Percentiles rank a stretch among this genome's conserved stretches.
Evolutionary conservation across 2,329 filamentous ascomycete species (phyloP).

Genomic region (Trichoderma arundinaceum): DNA sequence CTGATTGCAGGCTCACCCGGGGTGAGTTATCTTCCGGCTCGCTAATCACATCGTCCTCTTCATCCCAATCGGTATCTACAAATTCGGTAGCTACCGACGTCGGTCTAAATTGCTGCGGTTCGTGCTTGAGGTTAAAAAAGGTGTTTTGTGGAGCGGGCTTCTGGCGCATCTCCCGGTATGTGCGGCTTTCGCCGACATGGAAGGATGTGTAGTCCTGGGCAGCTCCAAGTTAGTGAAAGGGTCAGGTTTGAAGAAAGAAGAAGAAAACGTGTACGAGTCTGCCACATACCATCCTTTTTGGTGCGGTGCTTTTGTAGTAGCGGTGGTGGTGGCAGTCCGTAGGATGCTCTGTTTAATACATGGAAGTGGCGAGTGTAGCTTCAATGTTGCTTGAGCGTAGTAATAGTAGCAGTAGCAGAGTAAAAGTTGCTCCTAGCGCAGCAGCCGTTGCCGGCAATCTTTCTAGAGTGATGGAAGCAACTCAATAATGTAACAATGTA

Average conservation of each 20-base stretch:
- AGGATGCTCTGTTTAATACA: constrained; percentile 8
- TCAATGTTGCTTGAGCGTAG: background rate
- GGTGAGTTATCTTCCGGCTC: constrained; percentile 70
- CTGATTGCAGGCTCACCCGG: constrained; percentile 72
- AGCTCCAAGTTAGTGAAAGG: constrained; percentile 6
- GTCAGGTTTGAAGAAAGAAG: background rate
- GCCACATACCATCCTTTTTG: constrained; percentile 44
- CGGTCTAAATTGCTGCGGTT: constrained; percentile 60
- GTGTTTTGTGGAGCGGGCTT: constrained; percentile 58
- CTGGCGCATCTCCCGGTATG: constrained; percentile 59
- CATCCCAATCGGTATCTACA: constrained; percentile 76
- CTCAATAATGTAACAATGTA: constrained; percentile 32
- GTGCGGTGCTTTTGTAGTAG: background rate
- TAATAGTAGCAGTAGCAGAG: background rate
- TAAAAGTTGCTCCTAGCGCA: constrained; percentile 31
- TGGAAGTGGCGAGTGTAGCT: constrained; percentile 10
- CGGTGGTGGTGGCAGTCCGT: too few relatives aligned
- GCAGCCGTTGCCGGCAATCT: constrained; percentile 49
- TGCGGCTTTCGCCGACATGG: constrained; percentile 46
- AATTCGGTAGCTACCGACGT: constrained; percentile 77
- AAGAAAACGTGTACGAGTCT: too few relatives aligned
- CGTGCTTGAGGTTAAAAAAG: constrained; percentile 64
- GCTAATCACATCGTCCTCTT: constrained; percentile 61
- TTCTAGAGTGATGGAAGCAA: constrained; percentile 38
- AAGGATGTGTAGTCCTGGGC: constrained; percentile 47